Conservation (phyloP, 1,139 yeast genomes). For the Hansenula lynferdii region DNA sequence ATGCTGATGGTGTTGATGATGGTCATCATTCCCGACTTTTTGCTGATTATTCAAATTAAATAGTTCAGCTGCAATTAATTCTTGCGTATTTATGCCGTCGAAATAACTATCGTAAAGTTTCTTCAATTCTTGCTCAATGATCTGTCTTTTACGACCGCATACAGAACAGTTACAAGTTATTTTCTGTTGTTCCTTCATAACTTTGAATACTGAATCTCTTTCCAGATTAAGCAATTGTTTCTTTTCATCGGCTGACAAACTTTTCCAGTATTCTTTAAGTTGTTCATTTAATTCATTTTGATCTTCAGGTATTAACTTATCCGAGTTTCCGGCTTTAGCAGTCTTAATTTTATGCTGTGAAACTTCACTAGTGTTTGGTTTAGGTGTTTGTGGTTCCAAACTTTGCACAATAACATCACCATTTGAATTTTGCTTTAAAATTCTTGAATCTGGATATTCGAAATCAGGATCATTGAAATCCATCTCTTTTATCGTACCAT, state of each 20-base stretch:
- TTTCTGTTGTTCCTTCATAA: constrained; percentile 55
- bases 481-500: constrained; percentile 23
- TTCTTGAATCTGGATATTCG: constrained; percentile 69
- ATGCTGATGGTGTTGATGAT: constrained; percentile 5
- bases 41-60: constrained; percentile 8
- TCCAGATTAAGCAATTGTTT: constrained; percentile 61
- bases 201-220: constrained; percentile 62
- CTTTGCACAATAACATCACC: constrained; percentile 66
- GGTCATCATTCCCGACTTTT: too few species aligned
- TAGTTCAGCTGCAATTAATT: constrained; percentile 14
- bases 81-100: constrained; percentile 17
- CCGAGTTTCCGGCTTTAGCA: background rate
- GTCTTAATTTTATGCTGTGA: too few species aligned
- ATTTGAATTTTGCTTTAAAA: constrained; percentile 66
- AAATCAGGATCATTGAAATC: constrained; percentile 47
- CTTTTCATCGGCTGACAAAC: constrained; percentile 56
- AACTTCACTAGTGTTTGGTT: constrained; percentile 1
- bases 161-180: constrained; percentile 66
- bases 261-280: constrained; percentile 66
- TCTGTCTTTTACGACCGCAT: constrained; percentile 72
- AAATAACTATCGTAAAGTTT: constrained; percentile 59
- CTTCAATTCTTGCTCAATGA: constrained; percentile 78
- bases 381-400: constrained; percentile 14
- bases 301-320: constrained; percentile 13
- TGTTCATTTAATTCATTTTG: constrained; percentile 52